phyloP scores from a whole-genome alignment of 305 asterid species.

The Fraxinus angustifolia region DNA sequence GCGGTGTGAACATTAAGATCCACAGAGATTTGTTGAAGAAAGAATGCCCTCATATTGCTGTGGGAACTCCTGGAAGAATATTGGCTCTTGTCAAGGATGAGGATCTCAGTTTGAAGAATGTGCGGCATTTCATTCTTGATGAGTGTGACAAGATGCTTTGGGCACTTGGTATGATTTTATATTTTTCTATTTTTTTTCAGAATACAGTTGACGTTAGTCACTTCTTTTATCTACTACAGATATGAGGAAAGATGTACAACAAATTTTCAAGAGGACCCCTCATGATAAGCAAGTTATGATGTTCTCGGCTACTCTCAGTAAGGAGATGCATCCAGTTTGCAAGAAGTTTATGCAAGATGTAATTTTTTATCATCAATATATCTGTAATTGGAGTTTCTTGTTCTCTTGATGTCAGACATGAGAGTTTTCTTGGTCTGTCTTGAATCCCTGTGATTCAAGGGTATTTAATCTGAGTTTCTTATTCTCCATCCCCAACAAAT shows the following conservation, averaged over 20 bases:
- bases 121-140: constrained; percentile 45
- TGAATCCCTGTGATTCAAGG: not conserved
- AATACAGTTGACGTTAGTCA: not conserved
- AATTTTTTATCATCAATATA: constrained; percentile 37
- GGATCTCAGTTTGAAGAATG: constrained; percentile 38
- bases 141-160: constrained; percentile 55
- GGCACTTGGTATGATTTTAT: constrained; percentile 32
- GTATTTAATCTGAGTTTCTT: not conserved
- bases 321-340: constrained; percentile 52
- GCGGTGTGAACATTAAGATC: constrained; percentile 41
- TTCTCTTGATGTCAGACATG: not conserved
- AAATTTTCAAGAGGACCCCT: constrained; percentile 52
- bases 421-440: not conserved
- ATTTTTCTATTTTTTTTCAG: not conserved
- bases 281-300: constrained; percentile 58
- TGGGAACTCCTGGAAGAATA: constrained; percentile 49
- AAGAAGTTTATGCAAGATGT: constrained; percentile 56
- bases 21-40: constrained; percentile 44
- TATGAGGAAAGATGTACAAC: constrained; percentile 54
- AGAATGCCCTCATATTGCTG: constrained; percentile 49
- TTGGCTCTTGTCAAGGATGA: constrained; percentile 38
- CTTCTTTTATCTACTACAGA: constrained; percentile 22
- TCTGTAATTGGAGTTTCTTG: not conserved
- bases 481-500: not conserved
- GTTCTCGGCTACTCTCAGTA: constrained; percentile 56